Base-by-base conservation (phyloP, 805 yeast species). In the Vanderwaltozyma tropicalis region DNA sequence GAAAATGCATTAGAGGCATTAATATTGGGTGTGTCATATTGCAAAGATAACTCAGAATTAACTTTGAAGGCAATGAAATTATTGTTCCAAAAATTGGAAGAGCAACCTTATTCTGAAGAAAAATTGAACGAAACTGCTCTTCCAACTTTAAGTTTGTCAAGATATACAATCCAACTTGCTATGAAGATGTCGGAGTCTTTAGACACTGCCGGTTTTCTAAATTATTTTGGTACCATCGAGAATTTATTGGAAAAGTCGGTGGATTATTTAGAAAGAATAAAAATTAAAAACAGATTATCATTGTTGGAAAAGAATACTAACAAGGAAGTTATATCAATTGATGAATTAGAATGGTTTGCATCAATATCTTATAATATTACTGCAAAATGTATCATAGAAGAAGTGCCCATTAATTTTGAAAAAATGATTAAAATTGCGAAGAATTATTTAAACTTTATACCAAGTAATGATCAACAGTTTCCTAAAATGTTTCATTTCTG, bases 331-430 rank as follows among this genome's bases (percentile, higher is more conserved):
- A 44, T 60, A n/a, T 47, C 61, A 0, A 41, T 45, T 5, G 54
- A 55, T 31, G 71, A 67, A 31, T 43, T 62, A 16, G 67, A 61
- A 43, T 67, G 71, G 71, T 63, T 66, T 44, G 52, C 62, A 0
- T 53, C 68, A 2, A 53, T 53, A 5, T 46, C 63, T 1, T 64
- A 59, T 37, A 65, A 63, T 34, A 29, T 59, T 13, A 45, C 57
- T 1, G 47, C 55, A 8, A 49, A 49, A 24, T 59, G 62, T 35
- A 32, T 48, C 8, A 16, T 38, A 2, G 35, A 37, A n/a, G 42
- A 41, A 1, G 43, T 42, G 2, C 45, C 33, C 12, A 24, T 37
- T 7, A 35, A 45, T 17, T 45, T 54, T 9, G 31, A 39, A 6
- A 25, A 43, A 9, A 47, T 61, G 9, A 39, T 56, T 2, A 43